phyloP scores from a whole-genome alignment of 1,139 yeast species.

The Sugiyamaella xylanicola region DNA sequence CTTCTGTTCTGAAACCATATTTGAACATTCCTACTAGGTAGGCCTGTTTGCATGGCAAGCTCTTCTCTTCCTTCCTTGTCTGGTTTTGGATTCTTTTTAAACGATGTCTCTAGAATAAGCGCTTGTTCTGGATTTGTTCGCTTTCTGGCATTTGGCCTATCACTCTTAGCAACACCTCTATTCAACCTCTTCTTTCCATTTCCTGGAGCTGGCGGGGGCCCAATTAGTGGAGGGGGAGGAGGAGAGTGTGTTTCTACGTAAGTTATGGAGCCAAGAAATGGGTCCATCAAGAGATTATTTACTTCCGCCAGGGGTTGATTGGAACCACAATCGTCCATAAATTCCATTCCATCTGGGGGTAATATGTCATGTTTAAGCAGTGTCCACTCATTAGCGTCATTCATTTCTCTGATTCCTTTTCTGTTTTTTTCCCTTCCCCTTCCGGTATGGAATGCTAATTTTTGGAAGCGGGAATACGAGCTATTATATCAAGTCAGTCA shows the following conservation, averaged over 20 bases:
- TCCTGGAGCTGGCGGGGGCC: conserved; percentile 13
- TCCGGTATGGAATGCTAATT: background rate
- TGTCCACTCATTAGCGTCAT: conserved; percentile 9
- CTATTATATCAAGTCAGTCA: conserved; percentile 7
- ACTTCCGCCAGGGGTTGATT: conserved; percentile 1
- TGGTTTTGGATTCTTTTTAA: conserved; percentile 38
- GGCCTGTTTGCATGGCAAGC: conserved; percentile 34
- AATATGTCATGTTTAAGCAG: conserved; percentile 5
- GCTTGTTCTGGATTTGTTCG: conserved; percentile 38
- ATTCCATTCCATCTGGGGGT: conserved; percentile 9
- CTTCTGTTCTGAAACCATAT: conserved; percentile 42
- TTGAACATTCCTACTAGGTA: conserved; percentile 38
- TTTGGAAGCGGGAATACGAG: conserved; percentile 9
- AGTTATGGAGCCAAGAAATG: conserved; percentile 15
- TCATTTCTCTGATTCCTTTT: conserved; percentile 1
- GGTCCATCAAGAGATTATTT: background rate
- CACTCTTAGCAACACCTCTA: conserved; percentile 13
- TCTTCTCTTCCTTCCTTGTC: conserved; percentile 36
- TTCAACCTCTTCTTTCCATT: conserved; percentile 18
- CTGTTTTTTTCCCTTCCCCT: background rate
- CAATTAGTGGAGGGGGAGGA: conserved; percentile 16
- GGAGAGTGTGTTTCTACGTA: conserved; percentile 17
- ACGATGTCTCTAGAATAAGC: conserved; percentile 34
- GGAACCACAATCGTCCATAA: conserved; percentile 5
- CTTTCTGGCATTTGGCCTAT: conserved; percentile 29